These are phyloP conservation scores for Termitomyces sp. DNA, from an alignment of 768 basidiomycete genomes.

Conservation along the genomic window DNA sequence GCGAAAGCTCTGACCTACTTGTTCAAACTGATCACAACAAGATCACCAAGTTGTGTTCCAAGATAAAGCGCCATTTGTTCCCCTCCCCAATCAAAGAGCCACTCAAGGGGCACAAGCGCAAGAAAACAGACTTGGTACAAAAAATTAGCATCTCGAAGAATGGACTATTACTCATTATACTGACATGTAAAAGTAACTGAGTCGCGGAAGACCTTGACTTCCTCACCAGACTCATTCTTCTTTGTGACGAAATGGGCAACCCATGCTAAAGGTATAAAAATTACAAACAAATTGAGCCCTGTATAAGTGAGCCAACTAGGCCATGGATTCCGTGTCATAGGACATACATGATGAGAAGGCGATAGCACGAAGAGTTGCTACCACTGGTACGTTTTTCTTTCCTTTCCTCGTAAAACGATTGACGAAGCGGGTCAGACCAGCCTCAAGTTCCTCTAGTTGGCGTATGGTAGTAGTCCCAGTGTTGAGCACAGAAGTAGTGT, in stretches of 20 bases:
- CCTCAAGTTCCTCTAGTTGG: slow-evolving; percentile 9
- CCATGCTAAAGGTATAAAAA: slow-evolving; percentile 61
- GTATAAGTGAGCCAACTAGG: not conserved
- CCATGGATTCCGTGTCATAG: not conserved
- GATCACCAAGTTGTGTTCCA: slow-evolving; percentile 61
- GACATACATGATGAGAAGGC: slow-evolving; percentile 47
- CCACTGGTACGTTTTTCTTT: slow-evolving; percentile 37
- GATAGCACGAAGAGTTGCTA: slow-evolving; percentile 40
- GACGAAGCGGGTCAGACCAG: slow-evolving; percentile 29
- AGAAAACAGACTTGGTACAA: slow-evolving; percentile 50
- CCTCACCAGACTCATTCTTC: slow-evolving; percentile 4
- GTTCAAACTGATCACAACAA: slow-evolving; percentile 35
- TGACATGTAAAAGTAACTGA: slow-evolving; percentile 33
- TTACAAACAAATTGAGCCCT: slow-evolving; percentile 57
- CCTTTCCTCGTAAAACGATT: slow-evolving; percentile 43
- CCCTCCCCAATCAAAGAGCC: slow-evolving; percentile 61
- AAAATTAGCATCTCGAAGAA: not conserved
- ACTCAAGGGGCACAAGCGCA: slow-evolving; percentile 61
- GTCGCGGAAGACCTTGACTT: slow-evolving; percentile 24
- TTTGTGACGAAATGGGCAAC: slow-evolving; percentile 39
- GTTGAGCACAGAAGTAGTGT: not conserved
- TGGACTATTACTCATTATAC: not conserved
- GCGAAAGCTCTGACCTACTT: slow-evolving; percentile 11
- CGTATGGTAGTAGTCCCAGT: not conserved
- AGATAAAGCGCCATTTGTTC: slow-evolving; percentile 52